Evolutionary conservation across 78 protist genomes (phyloP), one percentile per base, ranked within the genome.

Genomic region (Dictyostelium firmibasis): DNA sequence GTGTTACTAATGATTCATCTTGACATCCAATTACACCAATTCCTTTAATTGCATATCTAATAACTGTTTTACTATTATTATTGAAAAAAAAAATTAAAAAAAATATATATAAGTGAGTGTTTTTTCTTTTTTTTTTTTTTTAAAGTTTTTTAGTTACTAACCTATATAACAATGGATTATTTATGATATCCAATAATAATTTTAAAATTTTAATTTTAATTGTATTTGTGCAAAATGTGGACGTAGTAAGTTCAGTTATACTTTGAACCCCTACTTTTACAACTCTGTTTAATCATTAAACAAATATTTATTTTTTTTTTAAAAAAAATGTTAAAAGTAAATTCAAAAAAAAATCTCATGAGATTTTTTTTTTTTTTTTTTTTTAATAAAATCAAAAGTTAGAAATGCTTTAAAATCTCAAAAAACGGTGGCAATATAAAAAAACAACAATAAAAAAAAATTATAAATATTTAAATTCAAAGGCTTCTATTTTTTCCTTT

Each of bases 1-100:
- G 94, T 7, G 84, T 89, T 2, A 89, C 84, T 16, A 89, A 81
- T 27, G 94, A 69, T 47, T 89, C 94, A 67, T 89, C 94, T 64
- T 89, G 87, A n/a, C 94, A 89, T 23, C 70, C 94, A 6, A 89
- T 81, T 5, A 16, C 75, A 38, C 94, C 94, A 13, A 89, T 36
- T 11, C 82, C 86, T 44, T 38, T 70, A 6, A 89, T 50, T 33
- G 94, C 81, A 33, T 35, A 29, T 27, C 94, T 57, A 38, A 81
- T 81, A 8, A 69, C 87, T 20, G 94, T 60, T 57, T 89, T 89
- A 13, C 94, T 78, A 33, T 78, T 64, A 4, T 14, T 16, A 50
- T 14, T 14, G 4, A 50, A 50, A 50, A 50, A 16, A 16, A 50
- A 16, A 16, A 50, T 50, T 16, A 16, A 4, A 7, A 60, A 23